Percentiles rank a stretch among this genome's conserved stretches.
Conservation (phyloP, 805 yeast genomes). For the Yarrowia divulgata region DNA sequence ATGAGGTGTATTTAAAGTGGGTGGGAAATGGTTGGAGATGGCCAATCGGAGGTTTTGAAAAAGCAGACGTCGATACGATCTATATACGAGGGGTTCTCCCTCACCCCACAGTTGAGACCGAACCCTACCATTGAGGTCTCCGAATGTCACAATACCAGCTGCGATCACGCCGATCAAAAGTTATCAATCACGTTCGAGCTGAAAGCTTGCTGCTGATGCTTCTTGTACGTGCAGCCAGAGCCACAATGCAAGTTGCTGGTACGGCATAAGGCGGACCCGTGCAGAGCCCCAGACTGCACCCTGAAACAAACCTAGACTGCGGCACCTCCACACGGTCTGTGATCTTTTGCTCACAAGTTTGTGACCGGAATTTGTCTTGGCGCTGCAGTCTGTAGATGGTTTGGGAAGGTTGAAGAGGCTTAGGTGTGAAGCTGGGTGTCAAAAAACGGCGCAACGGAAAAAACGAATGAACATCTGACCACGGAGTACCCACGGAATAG, state of each 20-base stretch:
- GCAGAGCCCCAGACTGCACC: neutral
- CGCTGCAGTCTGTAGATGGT: neutral
- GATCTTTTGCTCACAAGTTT: neutral
- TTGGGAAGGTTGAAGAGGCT: neutral
- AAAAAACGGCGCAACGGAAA: too few relatives aligned
- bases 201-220: neutral
- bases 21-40: neutral
- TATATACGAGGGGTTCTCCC: neutral
- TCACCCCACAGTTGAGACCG: too few relatives aligned
- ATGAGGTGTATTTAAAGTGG: neutral
- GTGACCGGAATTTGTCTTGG: neutral
- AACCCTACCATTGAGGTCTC: neutral
- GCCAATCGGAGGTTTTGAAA: too few relatives aligned
- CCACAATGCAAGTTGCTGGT: neutral
- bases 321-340: conserved; percentile 1
- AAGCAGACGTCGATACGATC: too few relatives aligned
- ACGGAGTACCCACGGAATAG: too few relatives aligned
- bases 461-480: too few relatives aligned
- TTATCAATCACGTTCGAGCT: neutral
- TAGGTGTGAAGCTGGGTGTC: too few relatives aligned
- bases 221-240: neutral
- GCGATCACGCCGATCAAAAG: conserved; percentile 11
- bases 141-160: neutral
- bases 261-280: neutral
- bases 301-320: conserved; percentile 17